Conservation (phyloP, 495 filamentous ascomycete genomes). For the Parachaetomium inaequale region DNA sequence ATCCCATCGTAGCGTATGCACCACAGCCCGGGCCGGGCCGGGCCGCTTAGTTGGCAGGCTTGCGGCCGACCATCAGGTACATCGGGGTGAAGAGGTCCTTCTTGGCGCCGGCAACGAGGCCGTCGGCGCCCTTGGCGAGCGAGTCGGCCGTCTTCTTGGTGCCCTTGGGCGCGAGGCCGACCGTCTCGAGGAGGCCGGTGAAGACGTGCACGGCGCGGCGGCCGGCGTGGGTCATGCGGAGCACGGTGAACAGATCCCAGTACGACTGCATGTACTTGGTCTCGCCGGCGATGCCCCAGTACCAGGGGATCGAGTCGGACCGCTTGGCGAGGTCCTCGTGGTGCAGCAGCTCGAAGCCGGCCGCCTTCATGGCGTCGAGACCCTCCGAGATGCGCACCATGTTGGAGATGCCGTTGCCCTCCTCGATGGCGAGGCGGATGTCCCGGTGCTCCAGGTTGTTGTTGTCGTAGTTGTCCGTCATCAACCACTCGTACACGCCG, state of each 20-base stretch:
- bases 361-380: constrained; percentile 77
- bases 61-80: constrained; percentile 97
- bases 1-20: constrained; percentile 22
- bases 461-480: constrained; percentile 96
- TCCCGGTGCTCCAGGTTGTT: constrained; percentile 80
- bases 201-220: constrained; percentile 73
- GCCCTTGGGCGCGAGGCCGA: constrained; percentile 73
- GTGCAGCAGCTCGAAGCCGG: constrained; percentile 80
- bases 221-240: constrained; percentile 86
- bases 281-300: constrained; percentile 80
- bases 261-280: constrained; percentile 76
- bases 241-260: constrained; percentile 78
- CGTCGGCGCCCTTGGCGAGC: constrained; percentile 77
- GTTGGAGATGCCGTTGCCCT: constrained; percentile 96
- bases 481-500: constrained; percentile 98
- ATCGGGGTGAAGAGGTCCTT: constrained; percentile 97
- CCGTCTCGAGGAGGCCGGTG: constrained; percentile 70
- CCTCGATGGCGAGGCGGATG: constrained; percentile 93
- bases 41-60: constrained; percentile 54
- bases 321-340: constrained; percentile 89
- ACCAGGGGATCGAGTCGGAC: constrained; percentile 80
- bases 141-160: constrained; percentile 96
- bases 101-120: constrained; percentile 83
- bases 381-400: constrained; percentile 91
- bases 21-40: neutral